Conservation (phyloP, 164 flowering plant genomes). For the Piper longum region DNA sequence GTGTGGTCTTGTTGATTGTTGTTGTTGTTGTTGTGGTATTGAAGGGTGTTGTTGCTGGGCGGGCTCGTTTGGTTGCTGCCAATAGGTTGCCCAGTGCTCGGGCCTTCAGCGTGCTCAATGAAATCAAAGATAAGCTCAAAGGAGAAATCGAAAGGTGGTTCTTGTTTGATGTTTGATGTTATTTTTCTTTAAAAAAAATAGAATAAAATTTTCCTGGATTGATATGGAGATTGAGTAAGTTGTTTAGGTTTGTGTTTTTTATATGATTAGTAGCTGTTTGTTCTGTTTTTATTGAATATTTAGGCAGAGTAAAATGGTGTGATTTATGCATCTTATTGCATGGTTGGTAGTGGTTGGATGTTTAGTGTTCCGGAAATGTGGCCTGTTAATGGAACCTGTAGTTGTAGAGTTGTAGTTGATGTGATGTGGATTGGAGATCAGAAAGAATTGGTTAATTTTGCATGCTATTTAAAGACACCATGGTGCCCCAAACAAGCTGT, state of each 20-base stretch:
- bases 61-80: conserved; percentile 17
- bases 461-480: neutral
- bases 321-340: neutral
- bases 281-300: neutral
- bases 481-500: too few species aligned
- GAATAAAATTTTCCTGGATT: neutral
- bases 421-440: neutral
- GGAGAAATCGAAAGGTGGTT: conserved; percentile 46
- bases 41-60: conserved; percentile 19
- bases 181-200: neutral
- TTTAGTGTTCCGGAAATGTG: neutral
- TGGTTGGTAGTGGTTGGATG: neutral
- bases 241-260: neutral
- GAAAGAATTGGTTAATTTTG: neutral
- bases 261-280: neutral
- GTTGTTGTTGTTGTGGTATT: conserved; percentile 2
- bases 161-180: neutral
- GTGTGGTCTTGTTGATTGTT: neutral
- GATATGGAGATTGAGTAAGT: neutral
- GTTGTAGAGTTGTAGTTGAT: neutral
- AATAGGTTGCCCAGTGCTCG: conserved; percentile 31
- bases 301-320: neutral
- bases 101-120: conserved; percentile 61
- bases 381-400: neutral
- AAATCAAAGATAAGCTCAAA: conserved; percentile 58